Base-by-base conservation (phyloP, 2,329 filamentous ascomycete species). In the Ceratocystis variospora region DNA sequence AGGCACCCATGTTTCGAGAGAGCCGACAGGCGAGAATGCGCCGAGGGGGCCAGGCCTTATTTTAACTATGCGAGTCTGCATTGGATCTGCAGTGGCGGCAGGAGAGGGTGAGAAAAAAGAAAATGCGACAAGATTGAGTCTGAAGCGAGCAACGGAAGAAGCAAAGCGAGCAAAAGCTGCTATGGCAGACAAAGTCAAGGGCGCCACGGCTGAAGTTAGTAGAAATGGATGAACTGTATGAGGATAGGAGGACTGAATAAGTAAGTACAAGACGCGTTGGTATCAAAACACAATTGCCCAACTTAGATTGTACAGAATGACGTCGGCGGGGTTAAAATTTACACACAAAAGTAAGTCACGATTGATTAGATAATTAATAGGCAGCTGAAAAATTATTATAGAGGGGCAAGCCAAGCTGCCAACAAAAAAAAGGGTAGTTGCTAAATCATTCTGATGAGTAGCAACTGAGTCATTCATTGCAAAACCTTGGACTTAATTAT, bases 1-100 rank as follows among this genome's bases (percentile, higher is more conserved):
- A 33, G 80, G 70, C 41, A 76, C 72, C 80, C 80, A 83, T 66
- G 72, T 74, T 61, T 78, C 75, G 62, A 81, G 70, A 44, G 64
- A 62, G 62, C 71, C 72, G 53, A 71, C 69, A 15, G 74, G 69
- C 6, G 72, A 75, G 17, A 78, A 78, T 55, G 67, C 71, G 1
- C 77, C 77, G 5, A 78, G 70, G 8, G 71, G 68, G 22, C 70
- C 71, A 68, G 70, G 71, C 33, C 68, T 71, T 53, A 79, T 73
- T 64, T 71, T 74, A 59, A 77, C 71, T 65, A 79, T 74, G 31
- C 74, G 73, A 10, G 77, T 79, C 70, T 78, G 72, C 76, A 78
- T 78, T 44, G 71, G 37, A 41, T 44, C 50, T 6, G 28, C 37
- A 19, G 41, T 22, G 33, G 41, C 17, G 33, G 65, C 1, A 41